Evolutionary conservation across 2,329 filamentous ascomycete species (phyloP), one percentile per base, ranked within the genome.

Genomic region (Aspergillus versicolor): DNA sequence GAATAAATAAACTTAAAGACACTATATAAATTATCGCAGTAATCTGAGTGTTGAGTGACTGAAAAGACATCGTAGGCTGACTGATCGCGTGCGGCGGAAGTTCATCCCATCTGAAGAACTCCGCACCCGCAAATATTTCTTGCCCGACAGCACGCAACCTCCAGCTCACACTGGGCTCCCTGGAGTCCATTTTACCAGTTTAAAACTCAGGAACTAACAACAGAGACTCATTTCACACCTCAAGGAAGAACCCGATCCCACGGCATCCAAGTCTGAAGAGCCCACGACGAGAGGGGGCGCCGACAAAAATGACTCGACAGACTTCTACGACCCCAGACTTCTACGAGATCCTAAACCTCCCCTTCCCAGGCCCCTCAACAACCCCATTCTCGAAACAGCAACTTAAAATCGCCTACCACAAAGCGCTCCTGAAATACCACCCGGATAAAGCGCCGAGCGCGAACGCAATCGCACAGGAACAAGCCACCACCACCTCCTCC

Each of bases 371-470:
- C 30, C 54, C 67, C 8, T 59, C 67, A 22, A 13, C n/a, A 3
- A 55, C 60, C 1, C 27, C 61, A 3, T 61, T 76, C 30, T 68
- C 72, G 5, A 74, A 75, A 47, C 71, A 75, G 54, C 77, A 80
- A 40, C 69, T 84, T 53, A 83, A 82, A 66, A 59, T 72, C 30
- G 84, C 84, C 9, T 87, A 87, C 67, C 81, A 81, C 57, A 77
- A 75, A 47, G 81, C 84, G 6, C 74, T 88, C 22, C 75, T 87
- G 5, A 69, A 70, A 24, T 76, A 85, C 63, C 85, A 88, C 66
- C 85, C 85, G 0, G 84, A 88, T 71, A 86, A 85, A 67, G 63
- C 60, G 2, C 43, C 66, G 2, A 49, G 60, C 15, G 52, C 67
- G 12, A 40, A 56, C n/a, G 54, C 66, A 15, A 37, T 54, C n/a